Evolutionary conservation across 2,329 filamentous ascomycete species (phyloP), one percentile per base, ranked within the genome.

Genomic region (Colletotrichum abscissum): DNA sequence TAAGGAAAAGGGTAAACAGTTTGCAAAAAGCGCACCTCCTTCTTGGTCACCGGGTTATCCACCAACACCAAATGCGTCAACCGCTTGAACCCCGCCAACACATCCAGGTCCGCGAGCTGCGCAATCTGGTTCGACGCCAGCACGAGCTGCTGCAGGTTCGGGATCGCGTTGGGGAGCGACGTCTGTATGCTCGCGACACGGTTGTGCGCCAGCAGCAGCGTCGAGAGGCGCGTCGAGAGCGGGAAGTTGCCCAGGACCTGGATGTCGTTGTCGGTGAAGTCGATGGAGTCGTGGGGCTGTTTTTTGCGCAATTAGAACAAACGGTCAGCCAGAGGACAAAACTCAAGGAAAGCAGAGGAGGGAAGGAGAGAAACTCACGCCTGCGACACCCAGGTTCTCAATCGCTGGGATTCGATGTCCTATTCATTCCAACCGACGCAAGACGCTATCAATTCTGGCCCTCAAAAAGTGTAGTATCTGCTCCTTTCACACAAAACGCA

Each of bases 261-360:
- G 80, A 99, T 96, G 84, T 98, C 95, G 84, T 99, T 99, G 88
- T 99, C 97, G 84, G 97, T 98, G 80, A 99, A 92, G 86, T 99
- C 97, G 88, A 99, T 97, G 77, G 94, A 92, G 87, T 98, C 97
- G 89, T 97, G 95, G 79, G 95, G 94, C 94, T 97, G 79, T 24
- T 19, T 19, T 46, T 28, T 42, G 1, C 42, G 2, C 19, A 38
- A 38, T 26, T 19, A 42, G 12, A 42, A 19, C 38, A 19, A 42
- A 5, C 22, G 60, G 60, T 73, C 67, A 77, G 74, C 52, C 9
- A 65, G 38, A 5, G 38, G 16, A 14, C 67, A 55, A 49, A 38
- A 42, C 7, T 42, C 38, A 19, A 19, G 38, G 16, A n/a, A 56
- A 33, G 19, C 42, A 33, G 64, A 57, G 52, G 55, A 49, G 70